These are phyloP conservation scores for Anastatica hierochuntica DNA, from an alignment of 345 rosid genomes.

Conservation along the genomic window DNA sequence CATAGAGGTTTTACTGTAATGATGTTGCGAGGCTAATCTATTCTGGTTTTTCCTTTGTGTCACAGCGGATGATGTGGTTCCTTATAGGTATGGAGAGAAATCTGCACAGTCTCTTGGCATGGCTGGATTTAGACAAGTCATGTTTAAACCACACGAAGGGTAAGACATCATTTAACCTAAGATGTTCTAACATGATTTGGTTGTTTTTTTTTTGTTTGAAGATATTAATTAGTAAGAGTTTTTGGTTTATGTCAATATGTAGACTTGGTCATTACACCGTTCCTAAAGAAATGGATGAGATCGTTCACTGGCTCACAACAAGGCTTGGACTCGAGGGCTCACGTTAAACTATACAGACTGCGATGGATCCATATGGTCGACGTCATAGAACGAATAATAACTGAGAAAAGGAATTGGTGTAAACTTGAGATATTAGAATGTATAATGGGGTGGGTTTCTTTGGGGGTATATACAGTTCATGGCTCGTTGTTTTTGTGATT, in stretches of 20 bases:
- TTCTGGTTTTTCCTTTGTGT: not conserved
- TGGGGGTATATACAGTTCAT: conserved; percentile 10
- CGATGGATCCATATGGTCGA: conserved; percentile 7
- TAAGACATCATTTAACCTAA: conserved; percentile 14
- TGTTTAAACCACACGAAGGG: conserved; percentile 73
- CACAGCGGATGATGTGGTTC: conserved; percentile 75
- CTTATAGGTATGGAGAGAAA: conserved; percentile 66
- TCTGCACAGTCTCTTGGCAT: conserved; percentile 48
- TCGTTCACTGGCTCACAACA: conserved; percentile 61
- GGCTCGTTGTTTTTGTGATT: conserved; percentile 22
- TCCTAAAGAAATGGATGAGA: conserved; percentile 74
- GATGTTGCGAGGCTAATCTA: not conserved
- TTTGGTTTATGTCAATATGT: conserved; percentile 19
- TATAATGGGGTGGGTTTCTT: conserved; percentile 12
- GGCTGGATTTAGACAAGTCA: conserved; percentile 61
- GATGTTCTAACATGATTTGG: not conserved
- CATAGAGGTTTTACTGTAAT: too few species aligned
- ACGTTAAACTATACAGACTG: conserved; percentile 16
- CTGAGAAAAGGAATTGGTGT: not conserved
- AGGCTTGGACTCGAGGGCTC: conserved; percentile 73
- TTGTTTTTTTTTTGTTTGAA: not conserved
- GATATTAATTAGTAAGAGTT: not conserved
- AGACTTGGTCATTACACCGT: conserved; percentile 91
- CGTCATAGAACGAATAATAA: conserved; percentile 4
- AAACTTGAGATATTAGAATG: conserved; percentile 22